Percentiles rank a stretch among this genome's conserved stretches.
Evolutionary conservation across 257 asterid genomes (phyloP).

Genomic region (Paulownia fortunei): DNA sequence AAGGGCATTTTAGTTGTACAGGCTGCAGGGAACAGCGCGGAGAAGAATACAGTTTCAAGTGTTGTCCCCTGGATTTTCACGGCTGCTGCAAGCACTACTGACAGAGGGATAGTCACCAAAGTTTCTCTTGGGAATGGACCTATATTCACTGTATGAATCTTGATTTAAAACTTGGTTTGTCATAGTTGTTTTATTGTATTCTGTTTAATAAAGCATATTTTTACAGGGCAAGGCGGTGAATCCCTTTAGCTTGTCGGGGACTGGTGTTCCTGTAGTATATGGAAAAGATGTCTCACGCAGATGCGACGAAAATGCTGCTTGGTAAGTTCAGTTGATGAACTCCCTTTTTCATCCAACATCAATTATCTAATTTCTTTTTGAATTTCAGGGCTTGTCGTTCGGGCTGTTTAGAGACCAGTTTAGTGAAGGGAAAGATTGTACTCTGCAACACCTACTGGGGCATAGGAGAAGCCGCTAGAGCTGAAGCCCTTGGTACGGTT

Average conservation of each 20-base stretch:
- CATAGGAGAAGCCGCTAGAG: not conserved
- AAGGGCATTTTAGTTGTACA: constrained; percentile 23
- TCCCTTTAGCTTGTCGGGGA: constrained; percentile 24
- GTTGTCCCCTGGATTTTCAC: constrained; percentile 35
- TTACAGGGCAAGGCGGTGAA: constrained; percentile 42
- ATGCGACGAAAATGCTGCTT: not conserved
- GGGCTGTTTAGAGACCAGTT: constrained; percentile 25
- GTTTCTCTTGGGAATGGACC: constrained; percentile 37
- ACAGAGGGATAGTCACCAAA: constrained; percentile 27
- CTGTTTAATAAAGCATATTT: not conserved
- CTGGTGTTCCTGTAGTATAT: constrained; percentile 15
- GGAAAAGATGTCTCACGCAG: constrained; percentile 18
- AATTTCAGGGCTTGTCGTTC: not conserved
- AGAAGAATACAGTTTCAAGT: not conserved
- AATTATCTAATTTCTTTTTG: not conserved
- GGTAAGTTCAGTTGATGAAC: not conserved
- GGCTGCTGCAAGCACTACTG: constrained; percentile 38
- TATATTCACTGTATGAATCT: constrained; percentile 14
- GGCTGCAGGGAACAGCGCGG: constrained; percentile 2
- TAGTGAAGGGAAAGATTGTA: constrained; percentile 36
- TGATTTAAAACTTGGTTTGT: not conserved
- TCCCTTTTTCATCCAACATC: not conserved
- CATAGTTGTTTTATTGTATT: not conserved
- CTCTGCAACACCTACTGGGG: not conserved
- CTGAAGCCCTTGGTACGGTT: constrained; percentile 24